Percentiles rank a stretch among this genome's conserved stretches.
Evolutionary conservation across 805 yeast genomes (phyloP).

Genomic region (Cephaloascus albidus): DNA sequence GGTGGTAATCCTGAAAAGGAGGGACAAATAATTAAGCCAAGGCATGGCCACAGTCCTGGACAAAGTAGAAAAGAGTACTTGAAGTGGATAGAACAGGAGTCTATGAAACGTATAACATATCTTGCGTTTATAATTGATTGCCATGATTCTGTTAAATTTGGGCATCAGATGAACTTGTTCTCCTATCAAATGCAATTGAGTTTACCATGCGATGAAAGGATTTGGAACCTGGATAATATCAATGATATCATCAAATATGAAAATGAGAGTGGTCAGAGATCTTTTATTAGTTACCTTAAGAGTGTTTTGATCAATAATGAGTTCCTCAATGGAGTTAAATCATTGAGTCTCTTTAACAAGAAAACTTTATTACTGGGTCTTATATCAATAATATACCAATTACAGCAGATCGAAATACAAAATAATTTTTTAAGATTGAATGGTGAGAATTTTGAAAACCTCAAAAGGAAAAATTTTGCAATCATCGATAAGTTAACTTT

Average conservation of each 20-base stretch:
- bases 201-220: conserved; percentile 53
- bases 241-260: neutral
- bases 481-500: conserved; percentile 11
- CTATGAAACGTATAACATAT: conserved; percentile 67
- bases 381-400: conserved; percentile 56
- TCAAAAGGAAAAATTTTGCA: conserved; percentile 1
- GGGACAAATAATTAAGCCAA: too few relatives aligned
- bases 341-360: conserved; percentile 39
- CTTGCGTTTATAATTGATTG: conserved; percentile 80
- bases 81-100: conserved; percentile 75
- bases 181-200: conserved; percentile 54
- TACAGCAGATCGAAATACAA: conserved; percentile 66
- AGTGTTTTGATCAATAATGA: neutral
- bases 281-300: neutral
- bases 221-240: conserved; percentile 7
- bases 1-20: conserved; percentile 54
- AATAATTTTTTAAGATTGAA: conserved; percentile 18
- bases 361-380: conserved; percentile 60
- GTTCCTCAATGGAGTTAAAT: neutral
- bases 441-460: neutral
- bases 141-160: conserved; percentile 68
- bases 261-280: neutral
- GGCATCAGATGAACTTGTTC: conserved; percentile 54
- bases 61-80: conserved; percentile 23
- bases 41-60: too few relatives aligned